A percentile compares a stretch with the other conserved stretches of the same genome.
Evolutionary conservation across 495 filamentous ascomycete genomes (phyloP).

Genomic region (Tuber indicum): DNA sequence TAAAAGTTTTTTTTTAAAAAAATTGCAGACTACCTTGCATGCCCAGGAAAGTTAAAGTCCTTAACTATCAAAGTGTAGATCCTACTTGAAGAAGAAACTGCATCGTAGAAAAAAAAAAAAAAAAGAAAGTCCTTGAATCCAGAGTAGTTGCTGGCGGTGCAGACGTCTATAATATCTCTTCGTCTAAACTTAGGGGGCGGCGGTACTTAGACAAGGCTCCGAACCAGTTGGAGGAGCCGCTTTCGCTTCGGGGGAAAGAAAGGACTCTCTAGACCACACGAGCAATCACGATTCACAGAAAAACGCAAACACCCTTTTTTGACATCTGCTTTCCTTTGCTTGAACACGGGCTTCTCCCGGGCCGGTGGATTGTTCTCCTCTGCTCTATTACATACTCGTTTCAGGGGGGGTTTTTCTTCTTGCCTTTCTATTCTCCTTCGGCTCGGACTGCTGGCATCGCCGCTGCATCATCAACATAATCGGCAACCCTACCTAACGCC

Average conservation of each 20-base stretch:
- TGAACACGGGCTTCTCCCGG: neutral
- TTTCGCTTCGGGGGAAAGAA: neutral
- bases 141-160: neutral
- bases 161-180: neutral
- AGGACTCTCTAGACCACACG: neutral
- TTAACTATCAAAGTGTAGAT: neutral
- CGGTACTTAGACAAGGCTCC: neutral
- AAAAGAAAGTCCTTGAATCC: neutral
- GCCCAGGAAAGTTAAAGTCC: neutral
- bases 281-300: neutral
- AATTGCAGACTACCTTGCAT: neutral
- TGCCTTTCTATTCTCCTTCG: neutral
- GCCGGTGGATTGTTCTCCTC: neutral
- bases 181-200: neutral
- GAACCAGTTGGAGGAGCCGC: neutral
- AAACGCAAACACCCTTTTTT: neutral
- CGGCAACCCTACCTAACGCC: neutral
- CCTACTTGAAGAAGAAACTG: neutral
- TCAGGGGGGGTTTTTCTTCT: neutral
- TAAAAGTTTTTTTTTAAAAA: neutral
- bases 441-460: neutral
- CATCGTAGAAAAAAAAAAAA: neutral
- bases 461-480: neutral
- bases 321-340: neutral
- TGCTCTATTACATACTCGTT: neutral